phyloP scores from a whole-genome alignment of 1,284 basidiomycete genomes.

The Microbotryomycetes sp. region DNA sequence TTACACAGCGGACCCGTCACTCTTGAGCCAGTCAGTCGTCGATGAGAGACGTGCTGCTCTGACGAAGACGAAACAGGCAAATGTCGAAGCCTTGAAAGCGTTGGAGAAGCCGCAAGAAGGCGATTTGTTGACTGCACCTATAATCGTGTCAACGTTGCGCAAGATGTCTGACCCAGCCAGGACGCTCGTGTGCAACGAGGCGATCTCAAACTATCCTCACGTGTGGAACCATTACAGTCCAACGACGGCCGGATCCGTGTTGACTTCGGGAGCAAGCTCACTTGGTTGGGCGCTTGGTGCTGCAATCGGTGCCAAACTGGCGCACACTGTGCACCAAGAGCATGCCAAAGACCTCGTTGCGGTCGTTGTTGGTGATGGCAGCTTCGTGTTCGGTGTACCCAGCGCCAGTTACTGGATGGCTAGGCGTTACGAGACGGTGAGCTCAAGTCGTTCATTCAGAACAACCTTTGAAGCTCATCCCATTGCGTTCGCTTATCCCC shows the following conservation, averaged over 20 bases:
- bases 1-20: slow-evolving; percentile 4
- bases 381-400: slow-evolving; percentile 60
- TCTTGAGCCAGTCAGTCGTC: slow-evolving; percentile 2
- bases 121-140: slow-evolving; percentile 45
- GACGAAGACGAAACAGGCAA: neutral
- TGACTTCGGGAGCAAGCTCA: slow-evolving; percentile 55
- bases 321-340: slow-evolving; percentile 40
- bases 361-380: slow-evolving; percentile 60
- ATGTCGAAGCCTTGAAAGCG: neutral
- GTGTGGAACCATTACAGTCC: slow-evolving; percentile 50
- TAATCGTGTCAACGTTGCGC: slow-evolving; percentile 52
- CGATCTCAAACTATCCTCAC: slow-evolving; percentile 53
- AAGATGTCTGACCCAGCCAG: slow-evolving; percentile 38
- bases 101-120: slow-evolving; percentile 1
- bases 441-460: slow-evolving; percentile 32
- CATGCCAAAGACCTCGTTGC: slow-evolving; percentile 51
- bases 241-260: slow-evolving; percentile 45
- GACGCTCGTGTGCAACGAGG: slow-evolving; percentile 57
- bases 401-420: slow-evolving; percentile 64
- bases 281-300: slow-evolving; percentile 62
- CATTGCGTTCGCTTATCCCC: too few species aligned
- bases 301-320: slow-evolving; percentile 54
- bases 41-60: neutral
- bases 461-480: neutral
- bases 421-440: slow-evolving; percentile 56